phyloP scores from a whole-genome alignment of 1,284 basidiomycete genomes.

The Psilocybe mexicana region DNA sequence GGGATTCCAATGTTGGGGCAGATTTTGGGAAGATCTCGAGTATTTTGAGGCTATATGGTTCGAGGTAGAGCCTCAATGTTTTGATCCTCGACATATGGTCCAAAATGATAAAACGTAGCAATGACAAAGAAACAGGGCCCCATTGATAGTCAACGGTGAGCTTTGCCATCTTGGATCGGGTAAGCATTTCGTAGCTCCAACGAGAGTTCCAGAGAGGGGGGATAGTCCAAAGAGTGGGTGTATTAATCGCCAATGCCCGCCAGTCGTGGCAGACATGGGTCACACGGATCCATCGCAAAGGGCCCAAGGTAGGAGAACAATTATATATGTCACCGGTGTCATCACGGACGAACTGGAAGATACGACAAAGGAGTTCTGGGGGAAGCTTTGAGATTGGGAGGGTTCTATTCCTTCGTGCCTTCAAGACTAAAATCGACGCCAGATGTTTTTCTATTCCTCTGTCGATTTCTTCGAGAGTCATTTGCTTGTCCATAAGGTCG shows the following conservation, averaged over 20 bases:
- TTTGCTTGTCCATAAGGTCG: not conserved
- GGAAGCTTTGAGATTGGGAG: constrained; percentile 12
- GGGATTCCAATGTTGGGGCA: constrained; percentile 4
- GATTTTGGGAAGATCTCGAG: constrained; percentile 7
- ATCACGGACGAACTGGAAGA: constrained; percentile 5
- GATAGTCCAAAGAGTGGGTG: constrained; percentile 15
- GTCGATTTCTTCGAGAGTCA: constrained; percentile 2
- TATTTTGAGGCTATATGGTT: not conserved
- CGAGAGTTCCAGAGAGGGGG: constrained; percentile 14
- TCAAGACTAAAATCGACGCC: constrained; percentile 1
- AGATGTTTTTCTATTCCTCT: constrained; percentile 1
- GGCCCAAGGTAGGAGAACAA: not conserved
- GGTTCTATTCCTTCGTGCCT: constrained; percentile 9
- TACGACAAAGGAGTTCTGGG: constrained; percentile 11
- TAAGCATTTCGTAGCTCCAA: constrained; percentile 29
- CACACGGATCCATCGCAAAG: constrained; percentile 8
- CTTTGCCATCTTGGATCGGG: constrained; percentile 28
- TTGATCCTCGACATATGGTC: not conserved
- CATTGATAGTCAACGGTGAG: constrained; percentile 18
- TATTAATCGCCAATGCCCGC: constrained; percentile 12
- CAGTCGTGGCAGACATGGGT: constrained; percentile 12
- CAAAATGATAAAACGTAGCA: not conserved
- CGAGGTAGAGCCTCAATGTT: not conserved
- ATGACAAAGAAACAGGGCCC: not conserved
- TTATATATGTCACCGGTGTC: too few species aligned